Base-by-base conservation (phyloP, 352 stramenopile genomes). In the Phytophthora sp. region DNA sequence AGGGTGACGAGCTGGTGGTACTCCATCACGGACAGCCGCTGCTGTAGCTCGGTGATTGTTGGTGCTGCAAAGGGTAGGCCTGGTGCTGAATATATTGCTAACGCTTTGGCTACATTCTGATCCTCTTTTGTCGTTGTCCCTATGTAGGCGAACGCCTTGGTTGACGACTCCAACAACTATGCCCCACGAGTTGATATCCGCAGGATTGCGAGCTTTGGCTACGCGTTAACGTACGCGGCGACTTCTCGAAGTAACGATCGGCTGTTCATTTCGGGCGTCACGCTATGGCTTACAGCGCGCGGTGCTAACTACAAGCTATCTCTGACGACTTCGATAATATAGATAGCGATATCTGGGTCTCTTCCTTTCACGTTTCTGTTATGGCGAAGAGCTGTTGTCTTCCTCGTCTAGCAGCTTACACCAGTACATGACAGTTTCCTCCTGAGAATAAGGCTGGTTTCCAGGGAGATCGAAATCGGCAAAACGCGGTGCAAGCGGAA, bases 131-230 rank as follows among this genome's bases (percentile, higher is more conserved):
- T 60, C 5, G 55, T 71, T 3, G 49, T 71, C 15, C 58, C 63
- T 9, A 67, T 73, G 50, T 73, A 71, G 13, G 53, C 69, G 30
- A 76, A 71, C 0, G 54, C 44, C 18, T 77, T 71, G 2, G 53
- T 65, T 3, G 62, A 51, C 0, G 58, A 73, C 4, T 63, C 64
- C 2, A 69, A 35, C 7, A 73, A 18, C 49, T 44, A 68, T 15
- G 64, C 42, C 0, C 63, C 59, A 0, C 57, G 5, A 23, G 51
- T 76, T 1, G 62, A 73, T 0, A 71, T 66, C 56, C 56, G 65
- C 42, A 72, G 57, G 11, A 74, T 62, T 0, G 56, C 44, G 7
- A 72, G 51, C 16, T 69, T 72, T 0, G 63, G 51, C 1, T 52
- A 69, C 2, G 51, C 51, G 15, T 66, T 72, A 2, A 36, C 57